Conservation (phyloP, 164 flowering plant genomes). For the Brasenia schreberi region DNA sequence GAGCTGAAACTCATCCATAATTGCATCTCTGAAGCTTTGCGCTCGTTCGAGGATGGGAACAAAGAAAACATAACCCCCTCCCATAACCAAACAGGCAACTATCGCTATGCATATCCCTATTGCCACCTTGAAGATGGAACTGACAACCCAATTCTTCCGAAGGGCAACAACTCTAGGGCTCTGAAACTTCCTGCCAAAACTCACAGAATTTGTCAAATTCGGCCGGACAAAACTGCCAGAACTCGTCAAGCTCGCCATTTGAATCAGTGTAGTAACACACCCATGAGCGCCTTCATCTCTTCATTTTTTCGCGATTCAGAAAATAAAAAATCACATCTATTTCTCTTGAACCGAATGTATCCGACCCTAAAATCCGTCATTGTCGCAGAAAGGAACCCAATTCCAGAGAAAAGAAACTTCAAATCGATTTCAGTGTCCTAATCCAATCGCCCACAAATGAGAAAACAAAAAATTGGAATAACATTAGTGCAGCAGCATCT, state of each 20-base stretch:
- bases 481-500: not conserved
- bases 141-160: constrained; percentile 18
- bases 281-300: not conserved
- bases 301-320: not conserved
- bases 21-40: not conserved
- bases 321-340: not conserved
- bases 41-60: constrained; percentile 35
- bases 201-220: not conserved
- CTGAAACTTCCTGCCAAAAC: constrained; percentile 5
- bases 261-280: not conserved
- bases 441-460: not conserved
- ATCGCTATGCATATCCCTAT: constrained; percentile 26
- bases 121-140: constrained; percentile 13
- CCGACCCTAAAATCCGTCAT: too few species aligned
- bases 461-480: not conserved
- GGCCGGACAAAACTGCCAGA: constrained; percentile 10
- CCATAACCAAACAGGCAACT: constrained; percentile 26
- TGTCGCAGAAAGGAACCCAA: too few species aligned
- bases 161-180: constrained; percentile 29
- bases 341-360: too few species aligned
- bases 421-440: too few species aligned
- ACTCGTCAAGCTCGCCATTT: not conserved
- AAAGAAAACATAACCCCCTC: constrained; percentile 36
- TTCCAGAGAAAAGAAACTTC: too few species aligned
- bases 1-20: not conserved